A percentile compares a stretch with the other conserved stretches of the same genome.
Conservation (phyloP, 208 protist genomes). For the Trypanosoma melophagium region DNA sequence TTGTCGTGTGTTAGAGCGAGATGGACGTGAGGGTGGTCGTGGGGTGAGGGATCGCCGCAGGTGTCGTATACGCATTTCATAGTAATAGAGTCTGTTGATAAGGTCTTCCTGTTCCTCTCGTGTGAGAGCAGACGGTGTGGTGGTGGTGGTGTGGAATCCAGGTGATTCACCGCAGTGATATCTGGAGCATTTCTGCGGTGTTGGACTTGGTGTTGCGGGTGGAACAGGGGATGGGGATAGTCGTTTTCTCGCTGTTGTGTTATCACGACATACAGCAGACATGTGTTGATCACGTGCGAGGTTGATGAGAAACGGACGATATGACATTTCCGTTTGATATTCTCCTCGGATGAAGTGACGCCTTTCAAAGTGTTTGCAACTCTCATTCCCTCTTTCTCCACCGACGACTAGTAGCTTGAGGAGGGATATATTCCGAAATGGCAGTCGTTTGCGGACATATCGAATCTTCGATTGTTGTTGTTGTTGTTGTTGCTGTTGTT, state of each 20-base stretch:
- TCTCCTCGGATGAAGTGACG: background rate
- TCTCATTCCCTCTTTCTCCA: background rate
- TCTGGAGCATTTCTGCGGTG: background rate
- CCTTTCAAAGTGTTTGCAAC: background rate
- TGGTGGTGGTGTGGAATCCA: background rate
- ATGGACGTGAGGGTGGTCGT: too few species aligned
- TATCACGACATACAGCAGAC: too few species aligned
- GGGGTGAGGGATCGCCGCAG: background rate
- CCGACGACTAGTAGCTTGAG: background rate
- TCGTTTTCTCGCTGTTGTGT: too few species aligned
- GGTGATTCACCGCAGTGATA: too few species aligned
- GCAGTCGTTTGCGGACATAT: background rate
- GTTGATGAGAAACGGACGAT: too few species aligned
- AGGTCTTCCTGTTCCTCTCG: slow-evolving; percentile 9
- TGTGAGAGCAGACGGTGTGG: background rate
- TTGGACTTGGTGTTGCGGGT: too few species aligned
- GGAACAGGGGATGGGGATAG: too few species aligned
- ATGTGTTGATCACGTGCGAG: too few species aligned
- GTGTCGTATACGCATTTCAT: background rate
- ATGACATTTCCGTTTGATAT: too few species aligned
- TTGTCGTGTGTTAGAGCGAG: too few species aligned
- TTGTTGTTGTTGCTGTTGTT: background rate
- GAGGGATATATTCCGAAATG: background rate
- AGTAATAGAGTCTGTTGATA: slow-evolving; percentile 8
- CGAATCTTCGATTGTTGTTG: background rate